phyloP scores from a whole-genome alignment of 2,329 filamentous ascomycete genomes.

The Cercospora janseana region DNA sequence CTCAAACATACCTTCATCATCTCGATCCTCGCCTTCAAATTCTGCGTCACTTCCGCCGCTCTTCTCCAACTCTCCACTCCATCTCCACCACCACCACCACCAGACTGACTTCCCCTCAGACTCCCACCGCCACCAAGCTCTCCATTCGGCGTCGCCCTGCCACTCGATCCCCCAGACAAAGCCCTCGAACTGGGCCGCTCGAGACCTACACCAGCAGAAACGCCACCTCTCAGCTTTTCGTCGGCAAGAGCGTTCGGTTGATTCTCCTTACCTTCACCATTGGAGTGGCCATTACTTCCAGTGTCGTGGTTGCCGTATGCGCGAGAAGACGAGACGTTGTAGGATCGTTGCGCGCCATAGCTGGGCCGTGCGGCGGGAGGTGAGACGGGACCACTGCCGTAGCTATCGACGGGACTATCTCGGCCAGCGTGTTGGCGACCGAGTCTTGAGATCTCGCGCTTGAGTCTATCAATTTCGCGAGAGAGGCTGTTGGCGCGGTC shows the following conservation, averaged over 20 bases:
- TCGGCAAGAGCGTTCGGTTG: slow-evolving; percentile 14
- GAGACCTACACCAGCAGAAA: slow-evolving; percentile 16
- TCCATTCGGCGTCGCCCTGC: slow-evolving; percentile 50
- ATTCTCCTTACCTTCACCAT: slow-evolving; percentile 51
- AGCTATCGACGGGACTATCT: slow-evolving; percentile 29
- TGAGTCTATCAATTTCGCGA: slow-evolving; percentile 87
- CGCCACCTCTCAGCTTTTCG: slow-evolving; percentile 29
- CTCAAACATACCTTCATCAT: slow-evolving; percentile 74
- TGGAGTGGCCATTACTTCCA: slow-evolving; percentile 9
- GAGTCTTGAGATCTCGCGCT: slow-evolving; percentile 69
- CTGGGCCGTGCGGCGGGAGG: slow-evolving; percentile 19
- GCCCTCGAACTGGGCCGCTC: slow-evolving; percentile 22
- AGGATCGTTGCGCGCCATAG: slow-evolving; percentile 28
- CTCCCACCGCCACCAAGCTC: slow-evolving; percentile 9
- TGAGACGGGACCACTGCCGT: slow-evolving; percentile 19
- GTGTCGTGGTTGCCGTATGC: slow-evolving; percentile 16
- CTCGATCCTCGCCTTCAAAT: slow-evolving; percentile 94
- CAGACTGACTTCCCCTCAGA: slow-evolving; percentile 13
- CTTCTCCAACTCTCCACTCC: slow-evolving; percentile 92
- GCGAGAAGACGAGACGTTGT: slow-evolving; percentile 25
- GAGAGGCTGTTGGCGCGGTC: slow-evolving; percentile 79
- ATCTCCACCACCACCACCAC: slow-evolving; percentile 46
- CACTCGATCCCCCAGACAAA: slow-evolving; percentile 28
- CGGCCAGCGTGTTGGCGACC: slow-evolving; percentile 51
- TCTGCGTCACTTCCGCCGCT: slow-evolving; percentile 95